Conservation (phyloP, 1,284 basidiomycete genomes). For the Gomphus sp. region DNA sequence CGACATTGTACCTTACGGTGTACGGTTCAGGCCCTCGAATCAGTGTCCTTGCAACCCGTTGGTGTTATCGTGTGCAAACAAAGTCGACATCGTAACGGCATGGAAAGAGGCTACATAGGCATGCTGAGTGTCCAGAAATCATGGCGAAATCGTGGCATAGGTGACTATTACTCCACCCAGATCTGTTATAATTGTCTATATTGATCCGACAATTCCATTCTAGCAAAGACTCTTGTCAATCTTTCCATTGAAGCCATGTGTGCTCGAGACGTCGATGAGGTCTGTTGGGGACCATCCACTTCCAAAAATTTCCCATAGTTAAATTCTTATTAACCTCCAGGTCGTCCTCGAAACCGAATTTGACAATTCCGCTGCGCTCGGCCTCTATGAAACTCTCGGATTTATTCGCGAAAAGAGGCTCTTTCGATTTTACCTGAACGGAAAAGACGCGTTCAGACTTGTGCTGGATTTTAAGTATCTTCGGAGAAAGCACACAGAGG, state of each 20-base stretch:
- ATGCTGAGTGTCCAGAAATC: slow-evolving; percentile 86
- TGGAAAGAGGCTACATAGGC: slow-evolving; percentile 91
- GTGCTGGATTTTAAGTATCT: slow-evolving; percentile 41
- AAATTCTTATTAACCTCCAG: slow-evolving; percentile 29
- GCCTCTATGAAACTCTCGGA: slow-evolving; percentile 85
- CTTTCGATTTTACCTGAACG: slow-evolving; percentile 93
- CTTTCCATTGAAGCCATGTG: slow-evolving; percentile 79
- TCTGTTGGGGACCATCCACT: slow-evolving; percentile 23
- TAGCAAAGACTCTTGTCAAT: slow-evolving; percentile 73
- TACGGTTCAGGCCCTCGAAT: slow-evolving; percentile 24
- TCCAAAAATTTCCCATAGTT: slow-evolving; percentile 1
- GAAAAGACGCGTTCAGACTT: slow-evolving; percentile 76
- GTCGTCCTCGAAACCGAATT: slow-evolving; percentile 96
- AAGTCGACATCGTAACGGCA: slow-evolving; percentile 68
- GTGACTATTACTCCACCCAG: slow-evolving; percentile 38
- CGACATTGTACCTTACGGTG: neutral
- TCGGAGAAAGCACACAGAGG: neutral
- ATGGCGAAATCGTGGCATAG: slow-evolving; percentile 85
- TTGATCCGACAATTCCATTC: neutral
- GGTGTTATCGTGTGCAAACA: slow-evolving; percentile 96
- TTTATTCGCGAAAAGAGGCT: slow-evolving; percentile 96
- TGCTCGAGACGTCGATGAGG: slow-evolving; percentile 74
- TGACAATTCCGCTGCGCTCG: slow-evolving; percentile 83
- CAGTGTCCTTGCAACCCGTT: slow-evolving; percentile 46
- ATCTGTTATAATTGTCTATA: slow-evolving; percentile 20